A percentile compares a stretch with the other conserved stretches of the same genome.
These are phyloP conservation scores for Kuraishia capsulata DNA, from an alignment of 805 yeast genomes.

Conservation along the genomic window DNA sequence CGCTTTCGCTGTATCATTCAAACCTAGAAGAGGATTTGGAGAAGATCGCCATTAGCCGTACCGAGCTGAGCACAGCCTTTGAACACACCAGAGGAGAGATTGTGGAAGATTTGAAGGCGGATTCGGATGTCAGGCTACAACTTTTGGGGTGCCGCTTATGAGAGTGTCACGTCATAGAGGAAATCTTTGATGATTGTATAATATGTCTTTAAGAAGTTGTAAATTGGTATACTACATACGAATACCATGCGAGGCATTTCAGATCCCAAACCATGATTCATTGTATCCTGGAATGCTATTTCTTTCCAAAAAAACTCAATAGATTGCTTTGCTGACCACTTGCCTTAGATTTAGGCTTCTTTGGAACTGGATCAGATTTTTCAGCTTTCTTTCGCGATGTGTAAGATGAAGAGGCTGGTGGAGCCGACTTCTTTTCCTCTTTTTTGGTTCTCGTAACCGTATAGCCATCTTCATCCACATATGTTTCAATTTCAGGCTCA, in stretches of 20 bases:
- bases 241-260: too few species aligned
- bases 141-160: conserved; percentile 29
- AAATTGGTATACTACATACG: too few species aligned
- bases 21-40: conserved; percentile 14
- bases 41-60: conserved; percentile 4
- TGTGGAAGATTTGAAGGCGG: conserved; percentile 27
- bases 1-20: conserved; percentile 5
- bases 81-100: conserved; percentile 23
- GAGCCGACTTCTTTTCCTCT: conserved; percentile 8
- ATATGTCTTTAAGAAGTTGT: too few species aligned
- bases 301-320: conserved; percentile 34
- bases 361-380: conserved; percentile 9
- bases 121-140: conserved; percentile 34
- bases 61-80: neutral
- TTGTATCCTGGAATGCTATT: neutral
- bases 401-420: too few species aligned
- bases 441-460: conserved; percentile 25
- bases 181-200: too few species aligned
- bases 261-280: too few species aligned
- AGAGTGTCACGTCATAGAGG: neutral
- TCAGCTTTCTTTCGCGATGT: conserved; percentile 4
- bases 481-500: conserved; percentile 9
- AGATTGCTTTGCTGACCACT: conserved; percentile 33
- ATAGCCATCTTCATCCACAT: conserved; percentile 44
- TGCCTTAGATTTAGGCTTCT: conserved; percentile 5